phyloP scores from a whole-genome alignment of 257 asterid genomes.

The Hygrophila difformis region DNA sequence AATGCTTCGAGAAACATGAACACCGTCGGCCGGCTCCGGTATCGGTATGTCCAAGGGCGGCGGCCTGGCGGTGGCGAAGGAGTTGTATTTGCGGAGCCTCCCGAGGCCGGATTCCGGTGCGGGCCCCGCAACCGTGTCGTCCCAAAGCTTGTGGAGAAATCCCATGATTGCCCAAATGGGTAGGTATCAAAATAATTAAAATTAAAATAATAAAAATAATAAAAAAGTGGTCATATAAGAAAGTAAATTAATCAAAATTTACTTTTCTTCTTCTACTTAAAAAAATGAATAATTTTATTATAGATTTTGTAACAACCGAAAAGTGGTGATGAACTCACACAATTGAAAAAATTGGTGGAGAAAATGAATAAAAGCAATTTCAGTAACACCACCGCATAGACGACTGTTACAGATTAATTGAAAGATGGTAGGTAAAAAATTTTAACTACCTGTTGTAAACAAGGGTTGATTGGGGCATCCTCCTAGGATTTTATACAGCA shows the following conservation, averaged over 20 bases:
- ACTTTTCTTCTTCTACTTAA: not conserved
- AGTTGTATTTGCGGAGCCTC: constrained; percentile 56
- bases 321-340: constrained; percentile 30
- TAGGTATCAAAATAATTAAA: not conserved
- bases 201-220: not conserved
- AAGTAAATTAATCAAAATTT: not conserved
- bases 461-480: not conserved
- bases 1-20: constrained; percentile 49
- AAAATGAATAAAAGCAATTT: not conserved
- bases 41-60: constrained; percentile 16
- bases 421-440: constrained; percentile 5
- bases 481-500: constrained; percentile 15
- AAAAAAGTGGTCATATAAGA: too few relatives aligned
- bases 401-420: constrained; percentile 50
- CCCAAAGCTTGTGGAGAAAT: constrained; percentile 80
- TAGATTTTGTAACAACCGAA: constrained; percentile 61
- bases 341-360: not conserved
- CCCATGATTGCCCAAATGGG: constrained; percentile 36
- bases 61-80: constrained; percentile 26
- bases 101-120: constrained; percentile 68
- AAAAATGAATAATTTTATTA: not conserved
- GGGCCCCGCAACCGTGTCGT: constrained; percentile 80
- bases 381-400: constrained; percentile 41
- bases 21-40: not conserved
- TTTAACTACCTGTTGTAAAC: not conserved